Base-by-base conservation (phyloP, 2,329 filamentous ascomycete genomes). In the Clarireedia paspali region DNA sequence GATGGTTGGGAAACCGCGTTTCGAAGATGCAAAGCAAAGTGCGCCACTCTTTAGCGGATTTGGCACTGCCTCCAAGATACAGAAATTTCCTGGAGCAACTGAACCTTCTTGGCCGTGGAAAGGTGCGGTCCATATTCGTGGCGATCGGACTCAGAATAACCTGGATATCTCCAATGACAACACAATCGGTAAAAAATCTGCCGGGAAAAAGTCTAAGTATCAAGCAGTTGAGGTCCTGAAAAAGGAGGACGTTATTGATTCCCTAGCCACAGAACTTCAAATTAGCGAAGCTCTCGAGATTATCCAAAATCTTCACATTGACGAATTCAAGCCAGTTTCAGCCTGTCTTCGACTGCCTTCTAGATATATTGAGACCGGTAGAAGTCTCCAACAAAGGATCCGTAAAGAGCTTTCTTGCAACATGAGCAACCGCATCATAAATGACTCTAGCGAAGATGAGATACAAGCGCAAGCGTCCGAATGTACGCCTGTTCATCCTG, bases 101-200 rank as follows among this genome's bases (percentile, higher is more conserved):
- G 77, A 88, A 53, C 80, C 88, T 3, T 75, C 82, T n/a, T 94
- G 88, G 85, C 89, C 89, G 39, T 78, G 81, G 49, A 76, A 77
- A 60, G 85, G 76, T 6, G 82, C 82, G 67, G 71, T 77, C 1
- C 87, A 90, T 68, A 71, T 91, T 44, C 79, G 84, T 54, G 83
- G 79, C 26, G 24, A 57, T 27, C 47, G 55, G 50, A 42, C 42
- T 4, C 12, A 45, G 10, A 23, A 55, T 38, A 7, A 5, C n/a
- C 10, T 6, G 15, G 27, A 20, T 3, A n/a, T n/a, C 17, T 4
- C 39, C 12, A 46, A 45, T 12, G 27, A 49, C 6, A 6, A 15
- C 26, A 20, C n/a, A 5, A n/a, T n/a, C n/a, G 12, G 20, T 38
- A 15, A 47, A 6, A 14, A 49, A 23, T 24, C 24, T 10, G 2